Percentiles rank a stretch among this genome's conserved stretches.
Evolutionary conservation across 2,329 filamentous ascomycete genomes (phyloP).

Genomic region (Berkeleyomyces rouxiae): DNA sequence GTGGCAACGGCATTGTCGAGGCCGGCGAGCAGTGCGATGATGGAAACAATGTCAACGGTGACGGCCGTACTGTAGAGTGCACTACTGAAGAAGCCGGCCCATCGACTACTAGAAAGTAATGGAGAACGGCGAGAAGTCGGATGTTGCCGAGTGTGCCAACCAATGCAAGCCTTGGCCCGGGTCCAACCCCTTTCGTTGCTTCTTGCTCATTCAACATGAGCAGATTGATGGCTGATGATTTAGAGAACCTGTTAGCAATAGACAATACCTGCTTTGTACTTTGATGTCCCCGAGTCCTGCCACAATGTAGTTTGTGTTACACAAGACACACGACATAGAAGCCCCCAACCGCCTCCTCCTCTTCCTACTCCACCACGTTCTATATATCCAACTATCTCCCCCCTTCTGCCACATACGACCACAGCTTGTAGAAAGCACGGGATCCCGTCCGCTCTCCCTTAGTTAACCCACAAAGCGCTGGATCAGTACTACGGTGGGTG

Average conservation of each 20-base stretch:
- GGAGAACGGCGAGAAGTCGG: not conserved
- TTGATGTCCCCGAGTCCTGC: too few species aligned
- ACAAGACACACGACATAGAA: too few species aligned
- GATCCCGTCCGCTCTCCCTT: not conserved
- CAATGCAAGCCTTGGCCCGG: too few species aligned
- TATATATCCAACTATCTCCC: not conserved
- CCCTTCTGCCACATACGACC: not conserved
- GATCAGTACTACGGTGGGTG: not conserved
- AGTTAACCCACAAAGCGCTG: not conserved
- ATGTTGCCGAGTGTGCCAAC: not conserved
- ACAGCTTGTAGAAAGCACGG: not conserved
- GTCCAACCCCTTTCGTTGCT: too few species aligned
- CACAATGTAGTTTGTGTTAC: too few species aligned
- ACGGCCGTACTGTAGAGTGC: constrained; percentile 5
- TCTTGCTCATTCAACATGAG: too few species aligned
- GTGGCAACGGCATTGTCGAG: constrained; percentile 10
- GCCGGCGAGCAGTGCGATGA: constrained; percentile 6
- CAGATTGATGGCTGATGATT: too few species aligned
- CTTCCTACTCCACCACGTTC: not conserved
- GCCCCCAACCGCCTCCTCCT: not conserved
- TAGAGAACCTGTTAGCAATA: too few species aligned
- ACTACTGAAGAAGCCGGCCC: not conserved
- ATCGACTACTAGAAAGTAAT: not conserved
- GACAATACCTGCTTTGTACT: too few species aligned
- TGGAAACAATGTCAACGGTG: not conserved